A percentile compares a stretch with the other conserved stretches of the same genome.
Conservation (phyloP, 768 basidiomycete genomes). For the Psilocybe tampanensis region DNA sequence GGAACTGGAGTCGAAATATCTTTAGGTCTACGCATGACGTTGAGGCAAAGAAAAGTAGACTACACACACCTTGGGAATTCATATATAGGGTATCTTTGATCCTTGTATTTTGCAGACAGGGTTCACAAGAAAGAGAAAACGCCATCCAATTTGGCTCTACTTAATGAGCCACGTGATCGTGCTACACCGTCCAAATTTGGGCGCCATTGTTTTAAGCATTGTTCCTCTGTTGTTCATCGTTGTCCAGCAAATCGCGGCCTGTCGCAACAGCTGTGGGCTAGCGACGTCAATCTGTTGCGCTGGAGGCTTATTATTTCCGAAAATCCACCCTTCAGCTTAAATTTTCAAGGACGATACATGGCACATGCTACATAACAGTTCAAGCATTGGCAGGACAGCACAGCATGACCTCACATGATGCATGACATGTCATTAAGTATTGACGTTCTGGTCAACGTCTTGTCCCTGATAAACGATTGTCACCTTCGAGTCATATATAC, state of each 20-base stretch:
- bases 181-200: slow-evolving; percentile 5
- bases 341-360: no score
- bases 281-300: background rate
- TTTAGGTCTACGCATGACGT: slow-evolving; percentile 21
- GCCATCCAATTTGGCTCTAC: background rate
- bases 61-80: slow-evolving; percentile 21
- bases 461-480: background rate
- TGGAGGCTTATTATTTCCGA: background rate
- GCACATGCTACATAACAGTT: no score
- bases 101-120: slow-evolving; percentile 21
- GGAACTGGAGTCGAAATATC: no score
- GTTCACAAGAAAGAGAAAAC: background rate
- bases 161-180: slow-evolving; percentile 21
- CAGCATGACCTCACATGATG: slow-evolving; percentile 25
- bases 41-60: slow-evolving; percentile 4
- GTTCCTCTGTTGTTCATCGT: background rate
- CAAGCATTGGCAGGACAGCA: background rate
- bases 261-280: background rate
- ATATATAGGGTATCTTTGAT: slow-evolving; percentile 17
- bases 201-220: slow-evolving; percentile 3
- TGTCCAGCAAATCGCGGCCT: background rate
- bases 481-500: slow-evolving; percentile 9
- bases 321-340: no score
- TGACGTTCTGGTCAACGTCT: slow-evolving; percentile 1
- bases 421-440: no score